Percentiles rank a stretch among this genome's conserved stretches.
These are phyloP conservation scores for Fusarium sp. DNA, from an alignment of 2,329 filamentous ascomycete genomes.

Conservation along the genomic window DNA sequence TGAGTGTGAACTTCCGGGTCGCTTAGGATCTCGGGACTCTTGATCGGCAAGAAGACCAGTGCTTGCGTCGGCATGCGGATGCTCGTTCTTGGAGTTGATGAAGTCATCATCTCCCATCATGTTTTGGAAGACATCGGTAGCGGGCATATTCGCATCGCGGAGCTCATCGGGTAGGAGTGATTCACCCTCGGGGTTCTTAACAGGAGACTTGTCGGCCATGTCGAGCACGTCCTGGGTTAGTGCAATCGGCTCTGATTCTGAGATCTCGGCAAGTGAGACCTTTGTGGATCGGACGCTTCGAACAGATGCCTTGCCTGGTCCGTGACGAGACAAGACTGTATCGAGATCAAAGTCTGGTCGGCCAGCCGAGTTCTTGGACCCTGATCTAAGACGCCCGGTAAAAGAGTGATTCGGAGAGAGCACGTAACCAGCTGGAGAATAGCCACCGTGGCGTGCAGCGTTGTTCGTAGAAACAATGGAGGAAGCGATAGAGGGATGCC, in stretches of 20 bases:
- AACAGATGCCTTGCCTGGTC: slow-evolving; percentile 67
- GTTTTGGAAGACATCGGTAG: slow-evolving; percentile 52
- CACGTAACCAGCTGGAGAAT: slow-evolving; percentile 76
- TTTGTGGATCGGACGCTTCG: slow-evolving; percentile 65
- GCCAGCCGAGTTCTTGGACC: slow-evolving; percentile 63
- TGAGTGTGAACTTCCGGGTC: slow-evolving; percentile 64
- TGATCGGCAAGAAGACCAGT: slow-evolving; percentile 31
- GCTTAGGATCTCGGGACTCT: slow-evolving; percentile 37
- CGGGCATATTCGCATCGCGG: slow-evolving; percentile 51
- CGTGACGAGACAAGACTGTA: slow-evolving; percentile 62
- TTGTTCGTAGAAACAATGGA: slow-evolving; percentile 80
- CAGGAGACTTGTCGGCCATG: slow-evolving; percentile 63
- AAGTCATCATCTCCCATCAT: slow-evolving; percentile 51
- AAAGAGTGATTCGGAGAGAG: slow-evolving; percentile 76
- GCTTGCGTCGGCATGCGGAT: slow-evolving; percentile 19
- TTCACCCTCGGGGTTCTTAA: slow-evolving; percentile 57
- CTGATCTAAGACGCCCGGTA: slow-evolving; percentile 67
- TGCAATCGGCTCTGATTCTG: slow-evolving; percentile 67
- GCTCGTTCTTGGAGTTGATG: slow-evolving; percentile 23
- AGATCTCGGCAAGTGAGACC: slow-evolving; percentile 68
- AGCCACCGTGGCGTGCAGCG: slow-evolving; percentile 75
- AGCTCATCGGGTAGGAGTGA: slow-evolving; percentile 56
- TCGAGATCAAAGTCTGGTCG: slow-evolving; percentile 59
- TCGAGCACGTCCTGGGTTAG: slow-evolving; percentile 67
- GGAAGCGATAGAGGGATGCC: slow-evolving; percentile 63